Conservation (phyloP, 192 early-diverging fungal genomes). For the Backusella psychrophila region DNA sequence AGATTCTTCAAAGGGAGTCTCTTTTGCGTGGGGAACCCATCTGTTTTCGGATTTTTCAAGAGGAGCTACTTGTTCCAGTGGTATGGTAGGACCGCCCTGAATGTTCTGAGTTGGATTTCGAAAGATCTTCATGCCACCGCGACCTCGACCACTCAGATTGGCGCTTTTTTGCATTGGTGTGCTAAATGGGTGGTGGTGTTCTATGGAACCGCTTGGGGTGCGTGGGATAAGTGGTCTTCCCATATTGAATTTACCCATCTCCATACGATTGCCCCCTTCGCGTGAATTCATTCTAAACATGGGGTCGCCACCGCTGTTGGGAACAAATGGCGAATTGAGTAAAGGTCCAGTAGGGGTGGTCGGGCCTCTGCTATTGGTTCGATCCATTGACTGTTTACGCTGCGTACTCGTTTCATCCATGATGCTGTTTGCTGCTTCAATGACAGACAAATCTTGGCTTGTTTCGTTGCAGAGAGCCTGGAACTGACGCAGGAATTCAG, state of each 20-base stretch:
- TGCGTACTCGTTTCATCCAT: conserved; percentile 4
- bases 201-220: conserved; percentile 21
- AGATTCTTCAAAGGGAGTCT: conserved; percentile 17
- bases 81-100: conserved; percentile 41
- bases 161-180: conserved; percentile 13
- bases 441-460: conserved; percentile 52
- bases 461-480: conserved; percentile 59
- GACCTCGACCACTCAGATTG: conserved; percentile 35
- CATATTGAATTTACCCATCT: conserved; percentile 41
- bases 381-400: conserved; percentile 26
- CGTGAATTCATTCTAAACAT: conserved; percentile 30
- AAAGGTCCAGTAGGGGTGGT: background rate
- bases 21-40: conserved; percentile 57
- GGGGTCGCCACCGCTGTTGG: conserved; percentile 12
- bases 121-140: conserved; percentile 31
- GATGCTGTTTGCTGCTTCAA: conserved; percentile 38
- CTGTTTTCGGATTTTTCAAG: conserved; percentile 80
- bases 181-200: conserved; percentile 21
- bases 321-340: background rate
- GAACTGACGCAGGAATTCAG: conserved; percentile 82
- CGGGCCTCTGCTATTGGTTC: conserved; percentile 24
- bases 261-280: conserved; percentile 17
- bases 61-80: conserved; percentile 66
- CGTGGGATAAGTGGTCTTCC: conserved; percentile 44
- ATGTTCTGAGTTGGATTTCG: conserved; percentile 36